phyloP scores from a whole-genome alignment of 2,329 filamentous ascomycete species.

The Ascocoryne sarcoides region DNA sequence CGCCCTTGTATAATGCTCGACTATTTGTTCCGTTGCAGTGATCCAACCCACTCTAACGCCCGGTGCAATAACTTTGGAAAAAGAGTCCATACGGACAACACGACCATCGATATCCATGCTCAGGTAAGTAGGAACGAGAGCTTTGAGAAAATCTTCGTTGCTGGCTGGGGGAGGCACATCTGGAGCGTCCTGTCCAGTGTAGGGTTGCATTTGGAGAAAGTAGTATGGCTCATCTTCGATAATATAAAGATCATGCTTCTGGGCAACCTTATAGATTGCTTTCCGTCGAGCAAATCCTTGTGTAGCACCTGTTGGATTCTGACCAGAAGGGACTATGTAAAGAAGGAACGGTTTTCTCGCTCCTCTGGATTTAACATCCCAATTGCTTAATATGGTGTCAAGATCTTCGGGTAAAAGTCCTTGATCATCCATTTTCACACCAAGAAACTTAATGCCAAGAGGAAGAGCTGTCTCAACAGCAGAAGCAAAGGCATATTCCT shows the following conservation, averaged over 20 bases:
- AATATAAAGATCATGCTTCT: slow-evolving; percentile 64
- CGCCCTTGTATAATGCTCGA: slow-evolving; percentile 75
- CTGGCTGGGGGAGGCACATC: slow-evolving; percentile 45
- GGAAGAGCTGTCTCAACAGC: slow-evolving; percentile 58
- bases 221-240: slow-evolving; percentile 71
- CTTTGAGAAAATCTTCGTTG: slow-evolving; percentile 55
- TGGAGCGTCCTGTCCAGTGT: slow-evolving; percentile 37
- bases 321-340: slow-evolving; percentile 65
- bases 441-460: slow-evolving; percentile 50
- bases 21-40: slow-evolving; percentile 74
- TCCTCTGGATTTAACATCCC: slow-evolving; percentile 49
- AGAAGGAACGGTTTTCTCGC: slow-evolving; percentile 58
- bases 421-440: slow-evolving; percentile 56
- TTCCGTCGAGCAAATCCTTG: slow-evolving; percentile 49
- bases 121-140: slow-evolving; percentile 66
- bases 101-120: slow-evolving; percentile 79
- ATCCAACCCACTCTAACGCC: slow-evolving; percentile 82
- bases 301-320: slow-evolving; percentile 69
- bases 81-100: slow-evolving; percentile 84
- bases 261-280: slow-evolving; percentile 55
- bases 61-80: slow-evolving; percentile 83
- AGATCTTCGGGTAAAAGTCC: slow-evolving; percentile 54
- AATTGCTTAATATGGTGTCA: slow-evolving; percentile 54
- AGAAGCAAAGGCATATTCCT: slow-evolving; percentile 82
- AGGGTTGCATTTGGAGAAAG: slow-evolving; percentile 59